Evolutionary conservation across 305 asterid genomes (phyloP), one percentile per base, ranked within the genome.

Genomic region (Fraxinus platypoda): DNA sequence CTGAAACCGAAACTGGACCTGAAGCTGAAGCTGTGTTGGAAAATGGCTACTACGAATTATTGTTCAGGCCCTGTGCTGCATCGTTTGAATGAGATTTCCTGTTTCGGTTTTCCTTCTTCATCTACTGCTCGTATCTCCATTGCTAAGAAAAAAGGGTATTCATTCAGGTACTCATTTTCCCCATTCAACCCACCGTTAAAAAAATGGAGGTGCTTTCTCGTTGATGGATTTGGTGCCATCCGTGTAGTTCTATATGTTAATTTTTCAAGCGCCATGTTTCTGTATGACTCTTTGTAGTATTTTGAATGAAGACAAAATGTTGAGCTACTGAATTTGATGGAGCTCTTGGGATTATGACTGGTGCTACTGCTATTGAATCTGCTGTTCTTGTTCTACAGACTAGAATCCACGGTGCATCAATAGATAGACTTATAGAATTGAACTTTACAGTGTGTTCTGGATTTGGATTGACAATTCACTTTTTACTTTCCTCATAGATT

Each of bases 111-210:
- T 66, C 73, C 66, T 78, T 71, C 83, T 83, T 83, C 73, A 59
- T 78, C 85, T 71, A 82, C 85, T 49, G 28, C 88, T 78, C 80
- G 84, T 19, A n/a, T 76, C 13, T 37, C 26, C 13, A 80, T 71
- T 54, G 64, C 43, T 75, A 88, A 82, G 86, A 73, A 72, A 35
- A 83, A 78, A 75, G 86, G 89, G 81, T 33, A 66, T 86, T 86
- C 89, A 82, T 76, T 90, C 81, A 90, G 92, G 93, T 90, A 78
- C 8, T 28, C 38, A 1, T 73, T 72, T 57, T 26, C 34, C 35
- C 7, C 15, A 26, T 23, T 25, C 73, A 66, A 26, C n/a, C 11
- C 11, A 57, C 68, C 21, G 2, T 57, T n/a, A 19, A 57, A 57
- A 4, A 57, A 17, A 17, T 62, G 72, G 31, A 23, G 1, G 23